Conservation (phyloP, 2,329 filamentous ascomycete species). For the Fusarium kyushuense region DNA sequence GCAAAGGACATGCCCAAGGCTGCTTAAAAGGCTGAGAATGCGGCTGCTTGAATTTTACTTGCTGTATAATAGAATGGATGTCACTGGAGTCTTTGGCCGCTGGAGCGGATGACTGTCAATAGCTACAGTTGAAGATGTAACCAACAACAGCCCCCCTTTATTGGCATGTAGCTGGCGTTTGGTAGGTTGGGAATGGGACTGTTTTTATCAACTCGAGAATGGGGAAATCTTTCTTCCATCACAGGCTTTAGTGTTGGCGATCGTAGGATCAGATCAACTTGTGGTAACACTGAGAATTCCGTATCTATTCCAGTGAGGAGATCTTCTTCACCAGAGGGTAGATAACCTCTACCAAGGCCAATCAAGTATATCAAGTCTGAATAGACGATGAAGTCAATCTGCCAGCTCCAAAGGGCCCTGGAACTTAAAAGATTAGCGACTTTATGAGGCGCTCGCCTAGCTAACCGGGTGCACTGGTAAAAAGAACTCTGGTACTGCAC, state of each 20-base stretch:
- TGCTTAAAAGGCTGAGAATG: constrained; percentile 23
- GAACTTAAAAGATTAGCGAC: not conserved
- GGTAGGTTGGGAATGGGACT: constrained; percentile 32
- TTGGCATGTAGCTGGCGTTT: constrained; percentile 42
- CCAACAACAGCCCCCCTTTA: constrained; percentile 6
- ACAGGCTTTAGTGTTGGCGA: not conserved
- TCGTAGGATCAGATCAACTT: not conserved
- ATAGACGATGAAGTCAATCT: not conserved
- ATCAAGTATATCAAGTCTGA: not conserved
- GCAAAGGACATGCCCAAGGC: constrained; percentile 24
- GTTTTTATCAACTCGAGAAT: constrained; percentile 21
- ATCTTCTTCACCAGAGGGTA: not conserved
- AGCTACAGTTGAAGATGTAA: constrained; percentile 7
- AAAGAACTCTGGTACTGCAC: not conserved
- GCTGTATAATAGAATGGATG: constrained; percentile 42
- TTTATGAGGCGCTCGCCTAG: not conserved
- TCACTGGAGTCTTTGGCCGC: constrained; percentile 18
- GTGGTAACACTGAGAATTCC: not conserved
- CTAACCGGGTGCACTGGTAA: not conserved
- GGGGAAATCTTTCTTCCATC: constrained; percentile 2
- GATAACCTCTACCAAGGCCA: not conserved
- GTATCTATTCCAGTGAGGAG: not conserved
- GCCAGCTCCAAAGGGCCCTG: not conserved
- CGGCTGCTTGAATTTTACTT: constrained; percentile 24
- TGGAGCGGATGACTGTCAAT: constrained; percentile 8